phyloP scores from a whole-genome alignment of 257 asterid genomes.

The Gardenia jasminoides region DNA sequence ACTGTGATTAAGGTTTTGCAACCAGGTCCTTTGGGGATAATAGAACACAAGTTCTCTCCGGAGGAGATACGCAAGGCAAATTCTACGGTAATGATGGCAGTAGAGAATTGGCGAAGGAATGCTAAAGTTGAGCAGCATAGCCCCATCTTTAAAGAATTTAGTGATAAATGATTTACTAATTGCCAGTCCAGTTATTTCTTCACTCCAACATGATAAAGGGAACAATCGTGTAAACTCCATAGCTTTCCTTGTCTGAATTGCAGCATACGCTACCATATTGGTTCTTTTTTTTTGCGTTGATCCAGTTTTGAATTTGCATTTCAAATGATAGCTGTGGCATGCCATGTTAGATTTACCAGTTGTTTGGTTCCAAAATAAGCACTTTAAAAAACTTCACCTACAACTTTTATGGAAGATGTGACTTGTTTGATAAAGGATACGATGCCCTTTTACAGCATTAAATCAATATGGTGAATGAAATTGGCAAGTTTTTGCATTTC shows the following conservation, averaged over 20 bases:
- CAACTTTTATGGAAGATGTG: background rate
- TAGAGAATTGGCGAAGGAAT: conserved; percentile 67
- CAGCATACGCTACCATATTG: background rate
- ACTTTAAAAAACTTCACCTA: background rate
- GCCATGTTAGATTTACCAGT: background rate
- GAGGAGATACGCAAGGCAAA: conserved; percentile 69
- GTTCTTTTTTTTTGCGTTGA: background rate
- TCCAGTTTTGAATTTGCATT: background rate
- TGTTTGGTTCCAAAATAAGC: background rate
- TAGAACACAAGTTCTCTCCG: conserved; percentile 80
- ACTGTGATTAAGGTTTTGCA: conserved; percentile 79
- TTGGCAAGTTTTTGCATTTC: background rate
- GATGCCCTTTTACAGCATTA: background rate
- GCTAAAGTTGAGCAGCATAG: conserved; percentile 53
- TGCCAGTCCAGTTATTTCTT: background rate
- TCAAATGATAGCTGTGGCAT: background rate
- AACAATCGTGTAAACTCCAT: background rate
- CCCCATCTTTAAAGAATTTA: conserved; percentile 75
- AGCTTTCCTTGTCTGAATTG: background rate
- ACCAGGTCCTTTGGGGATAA: conserved; percentile 90
- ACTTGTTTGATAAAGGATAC: background rate
- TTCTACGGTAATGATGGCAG: conserved; percentile 61
- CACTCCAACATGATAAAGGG: background rate
- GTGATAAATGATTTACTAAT: conserved; percentile 24
- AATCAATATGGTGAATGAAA: no score